Base-by-base conservation (phyloP, 495 filamentous ascomycete species). In the Aspergillus steynii region DNA sequence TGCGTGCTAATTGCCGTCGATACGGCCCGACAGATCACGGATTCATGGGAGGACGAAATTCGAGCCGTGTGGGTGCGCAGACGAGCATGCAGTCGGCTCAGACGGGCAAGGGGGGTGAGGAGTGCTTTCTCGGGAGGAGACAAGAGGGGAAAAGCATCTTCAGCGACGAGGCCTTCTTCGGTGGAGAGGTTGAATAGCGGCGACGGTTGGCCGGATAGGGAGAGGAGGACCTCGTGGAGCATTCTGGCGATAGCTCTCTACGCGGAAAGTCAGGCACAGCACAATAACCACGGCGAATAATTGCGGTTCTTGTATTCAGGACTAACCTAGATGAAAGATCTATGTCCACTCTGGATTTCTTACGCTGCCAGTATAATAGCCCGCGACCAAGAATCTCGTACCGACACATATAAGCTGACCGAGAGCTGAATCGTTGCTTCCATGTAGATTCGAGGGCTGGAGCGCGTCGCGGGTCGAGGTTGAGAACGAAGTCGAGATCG, bases 171-270 rank as follows among this genome's bases (percentile, higher is more conserved):
- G 68, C 79, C 63, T 65, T 73, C 65, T 48, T 78, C 65, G 50
- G 65, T 48, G 26, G 76, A 61, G 63, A 79, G 58, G 61, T 77
- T 77, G 76, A 97, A 89, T 66, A 97, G 85, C 50, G 92, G 87
- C 57, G 94, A 97, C 29, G 91, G 88, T 76, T 96, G 91, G 55
- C 94, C 94, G 64, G 92, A 95, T 72, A 99, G 88, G 69, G 91
- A 91, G 71, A 99, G 88, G 66, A 99, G 84, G 75, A 99, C 88
- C 78, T 99, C 95, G 81, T 98, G 94, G 69, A 98, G 89, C 94
- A 98, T 98, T 74, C 72, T 82, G 75, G 60, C 58, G 69, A 61
- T 14, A 63, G 60, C 51, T 74, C 66, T 48, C 75, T 79, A 61
- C 47, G 25, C 28, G 54, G 50, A 4, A 60, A 55, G 55, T 56